Base-by-base conservation (phyloP, 352 stramenopile species). In the Peronospora destructor region DNA sequence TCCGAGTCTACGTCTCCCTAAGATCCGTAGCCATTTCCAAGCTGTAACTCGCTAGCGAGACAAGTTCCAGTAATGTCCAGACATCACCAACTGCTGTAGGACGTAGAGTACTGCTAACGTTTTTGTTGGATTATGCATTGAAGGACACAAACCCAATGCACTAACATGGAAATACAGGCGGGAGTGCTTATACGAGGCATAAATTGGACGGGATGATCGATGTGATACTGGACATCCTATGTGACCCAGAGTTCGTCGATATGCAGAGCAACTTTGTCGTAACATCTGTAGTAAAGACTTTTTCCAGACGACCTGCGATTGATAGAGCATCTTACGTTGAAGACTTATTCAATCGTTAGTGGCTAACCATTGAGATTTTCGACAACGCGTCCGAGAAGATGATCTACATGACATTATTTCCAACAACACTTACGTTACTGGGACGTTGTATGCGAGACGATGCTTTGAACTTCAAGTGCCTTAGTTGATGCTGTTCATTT, bases 131-230 rank as follows among this genome's bases (percentile, higher is more conserved):
- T 41, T 46, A 16, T 30, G 32, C 45, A 65, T 49, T 59, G 29
- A 42, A 64, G 13, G 39, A 23, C 13, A 56, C 61, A 49, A 66
- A 78, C 34, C 19, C 53, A 85, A 38, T 33, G 28, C 11, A 33
- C 11, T 6, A 33, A 3, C 8, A 2, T 10, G 28, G 13, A 21
- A 10, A 33, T 33, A 6, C 14, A 30, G 9, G 8, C 13, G 21
- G 14, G 13, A 33, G 26, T 34, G 25, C 19, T 42, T 3, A 4
- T 37, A 81, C 64, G 70, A 90, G 48, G 64, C 66, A 45, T 76
- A 86, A n/a, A 35, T 84, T 93, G 36, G 82, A 93, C 37, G 61
- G 88, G 43, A 87, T 86, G 73, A 87, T 89, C 34, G 78, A 74
- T 26, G 72, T 78, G 30, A 62, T 90, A 17, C 80, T 90, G 37